phyloP scores from a whole-genome alignment of 495 filamentous ascomycete species.

The Lentithecium fluviatile region DNA sequence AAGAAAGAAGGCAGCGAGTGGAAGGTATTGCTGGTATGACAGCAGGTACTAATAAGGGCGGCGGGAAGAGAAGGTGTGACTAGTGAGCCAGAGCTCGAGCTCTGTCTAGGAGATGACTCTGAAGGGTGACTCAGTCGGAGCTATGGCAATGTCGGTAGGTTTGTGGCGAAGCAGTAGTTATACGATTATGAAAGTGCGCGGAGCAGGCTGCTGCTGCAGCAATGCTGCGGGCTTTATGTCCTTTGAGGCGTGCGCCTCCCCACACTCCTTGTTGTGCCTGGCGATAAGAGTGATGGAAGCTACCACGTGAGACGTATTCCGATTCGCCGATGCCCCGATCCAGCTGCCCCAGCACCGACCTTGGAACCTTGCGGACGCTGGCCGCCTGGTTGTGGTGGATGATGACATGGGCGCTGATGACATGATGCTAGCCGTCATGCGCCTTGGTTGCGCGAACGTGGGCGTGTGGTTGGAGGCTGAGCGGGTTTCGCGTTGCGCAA shows the following conservation, averaged over 20 bases:
- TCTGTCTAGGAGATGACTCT: constrained; percentile 28
- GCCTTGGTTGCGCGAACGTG: constrained; percentile 26
- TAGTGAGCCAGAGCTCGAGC: constrained; percentile 7
- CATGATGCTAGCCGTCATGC: constrained; percentile 20
- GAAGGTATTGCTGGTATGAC: constrained; percentile 8
- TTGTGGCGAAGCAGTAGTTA: constrained; percentile 2
- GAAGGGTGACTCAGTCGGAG: constrained; percentile 29
- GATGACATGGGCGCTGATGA: constrained; percentile 22
- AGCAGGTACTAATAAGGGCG: constrained; percentile 28
- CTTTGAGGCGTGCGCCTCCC: constrained; percentile 24
- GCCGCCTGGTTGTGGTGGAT: constrained; percentile 9
- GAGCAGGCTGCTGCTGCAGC: background rate
- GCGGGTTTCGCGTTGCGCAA: background rate
- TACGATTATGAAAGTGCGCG: constrained; percentile 2
- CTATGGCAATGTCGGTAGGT: background rate
- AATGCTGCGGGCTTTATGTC: constrained; percentile 23
- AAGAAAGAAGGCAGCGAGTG: constrained; percentile 10
- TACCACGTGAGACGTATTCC: constrained; percentile 23
- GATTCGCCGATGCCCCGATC: constrained; percentile 11
- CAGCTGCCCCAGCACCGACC: background rate
- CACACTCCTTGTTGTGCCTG: constrained; percentile 36
- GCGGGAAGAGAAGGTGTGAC: constrained; percentile 21
- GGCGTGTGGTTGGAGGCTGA: constrained; percentile 14
- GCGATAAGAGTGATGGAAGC: constrained; percentile 31
- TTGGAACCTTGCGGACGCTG: constrained; percentile 9